phyloP scores from a whole-genome alignment of 257 asterid genomes.

The Przewalskia tangutica region DNA sequence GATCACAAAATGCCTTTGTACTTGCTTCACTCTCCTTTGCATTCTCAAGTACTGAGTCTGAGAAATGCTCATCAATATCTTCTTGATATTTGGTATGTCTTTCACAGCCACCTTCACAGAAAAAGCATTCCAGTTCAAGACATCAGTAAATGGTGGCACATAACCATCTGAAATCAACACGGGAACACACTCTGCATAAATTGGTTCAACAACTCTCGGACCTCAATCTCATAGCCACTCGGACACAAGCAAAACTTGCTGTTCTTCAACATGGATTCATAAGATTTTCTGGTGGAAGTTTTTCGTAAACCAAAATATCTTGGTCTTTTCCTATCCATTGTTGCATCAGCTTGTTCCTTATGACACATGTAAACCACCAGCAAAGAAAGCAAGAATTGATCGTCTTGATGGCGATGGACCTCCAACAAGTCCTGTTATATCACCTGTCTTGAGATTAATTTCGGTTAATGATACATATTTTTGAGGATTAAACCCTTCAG shows the following conservation, averaged over 20 bases:
- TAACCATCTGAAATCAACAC: constrained; percentile 34
- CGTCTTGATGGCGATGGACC: constrained; percentile 55
- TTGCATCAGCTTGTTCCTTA: constrained; percentile 38
- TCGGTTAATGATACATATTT: constrained; percentile 67
- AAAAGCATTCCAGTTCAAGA: constrained; percentile 4
- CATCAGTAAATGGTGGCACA: constrained; percentile 4
- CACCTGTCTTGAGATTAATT: constrained; percentile 58
- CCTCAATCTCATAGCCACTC: constrained; percentile 42
- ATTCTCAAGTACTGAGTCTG: constrained; percentile 6
- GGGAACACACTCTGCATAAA: constrained; percentile 33
- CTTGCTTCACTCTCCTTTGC: constrained; percentile 13
- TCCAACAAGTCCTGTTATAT: constrained; percentile 43
- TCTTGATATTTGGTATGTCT: constrained; percentile 13
- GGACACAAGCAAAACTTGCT: constrained; percentile 35
- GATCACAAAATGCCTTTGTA: constrained; percentile 52
- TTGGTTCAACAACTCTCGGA: constrained; percentile 36
- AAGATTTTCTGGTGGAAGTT: constrained; percentile 20
- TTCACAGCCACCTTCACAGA: background rate
- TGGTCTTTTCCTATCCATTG: constrained; percentile 53
- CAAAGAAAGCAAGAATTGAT: constrained; percentile 60
- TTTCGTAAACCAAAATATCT: constrained; percentile 23
- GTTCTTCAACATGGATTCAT: constrained; percentile 18
- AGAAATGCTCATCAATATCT: constrained; percentile 12
- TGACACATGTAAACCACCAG: constrained; percentile 69
- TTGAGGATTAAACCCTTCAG: constrained; percentile 67